Percentiles rank a stretch among this genome's conserved stretches.
Evolutionary conservation across 352 stramenopile species (phyloP).

Genomic region (Phytophthora pseudosyringae): DNA sequence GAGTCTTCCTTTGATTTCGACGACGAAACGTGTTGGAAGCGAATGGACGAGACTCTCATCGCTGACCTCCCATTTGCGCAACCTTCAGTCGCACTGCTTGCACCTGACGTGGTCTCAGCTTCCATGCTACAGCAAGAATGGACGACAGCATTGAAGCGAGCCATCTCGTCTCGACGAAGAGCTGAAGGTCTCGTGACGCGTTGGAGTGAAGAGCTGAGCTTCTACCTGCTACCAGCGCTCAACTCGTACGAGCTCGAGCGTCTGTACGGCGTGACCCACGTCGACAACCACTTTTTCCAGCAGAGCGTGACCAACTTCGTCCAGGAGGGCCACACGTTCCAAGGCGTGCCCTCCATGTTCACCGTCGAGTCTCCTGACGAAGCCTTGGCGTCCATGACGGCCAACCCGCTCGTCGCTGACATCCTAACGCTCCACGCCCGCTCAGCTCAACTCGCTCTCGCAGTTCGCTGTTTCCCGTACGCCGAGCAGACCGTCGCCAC

Average conservation of each 20-base stretch:
- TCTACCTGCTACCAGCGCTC: conserved; percentile 85
- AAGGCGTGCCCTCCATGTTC: conserved; percentile 84
- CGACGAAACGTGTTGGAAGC: conserved; percentile 67
- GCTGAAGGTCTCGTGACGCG: conserved; percentile 59
- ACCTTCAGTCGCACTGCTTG: conserved; percentile 29
- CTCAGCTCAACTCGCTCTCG: conserved; percentile 69
- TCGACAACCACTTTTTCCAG: conserved; percentile 87
- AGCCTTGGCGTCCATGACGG: conserved; percentile 49
- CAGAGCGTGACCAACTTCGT: conserved; percentile 83
- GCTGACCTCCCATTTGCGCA: conserved; percentile 48
- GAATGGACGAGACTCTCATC: conserved; percentile 58
- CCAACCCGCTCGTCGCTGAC: conserved; percentile 55
- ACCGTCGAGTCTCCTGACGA: conserved; percentile 35
- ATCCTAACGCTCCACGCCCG: conserved; percentile 73
- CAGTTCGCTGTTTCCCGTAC: conserved; percentile 83
- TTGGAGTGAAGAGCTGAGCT: conserved; percentile 81
- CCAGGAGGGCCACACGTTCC: conserved; percentile 83
- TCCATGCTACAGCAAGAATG: conserved; percentile 60
- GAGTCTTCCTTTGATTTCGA: conserved; percentile 67
- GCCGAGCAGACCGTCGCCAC: conserved; percentile 64
- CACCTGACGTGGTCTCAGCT: conserved; percentile 39
- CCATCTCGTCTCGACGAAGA: conserved; percentile 51
- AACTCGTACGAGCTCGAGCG: conserved; percentile 89
- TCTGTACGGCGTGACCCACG: conserved; percentile 60
- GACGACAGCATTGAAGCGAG: conserved; percentile 40